Evolutionary conservation across 2,329 filamentous ascomycete genomes (phyloP), one percentile per base, ranked within the genome.

Genomic region (Aspergillus novofumigatus): DNA sequence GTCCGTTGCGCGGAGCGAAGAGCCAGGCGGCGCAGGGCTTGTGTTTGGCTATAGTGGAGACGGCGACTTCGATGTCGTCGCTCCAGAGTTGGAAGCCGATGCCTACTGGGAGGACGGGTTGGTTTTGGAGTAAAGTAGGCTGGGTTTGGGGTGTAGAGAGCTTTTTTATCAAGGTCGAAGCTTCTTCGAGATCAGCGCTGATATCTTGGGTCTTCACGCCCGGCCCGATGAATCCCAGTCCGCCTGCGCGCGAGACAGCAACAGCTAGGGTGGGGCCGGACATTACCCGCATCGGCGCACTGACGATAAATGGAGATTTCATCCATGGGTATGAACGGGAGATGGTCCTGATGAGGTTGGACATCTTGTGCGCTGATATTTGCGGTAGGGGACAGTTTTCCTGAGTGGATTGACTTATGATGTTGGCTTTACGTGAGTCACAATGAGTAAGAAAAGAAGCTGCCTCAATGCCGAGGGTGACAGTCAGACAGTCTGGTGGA

Each of bases 261-360:
- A 86, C 75, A 2, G 87, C 85, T 1, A 91, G 78, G 0, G 69
- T 80, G 58, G 71, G 82, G 65, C 74, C 81, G 60, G 80, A 76
- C 62, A 91, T 84, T 23, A 87, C 78, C 52, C 87, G 83, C 89
- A 92, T 91, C 0, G 89, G 89, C 2, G 86, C 89, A 54, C 80
- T 76, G 54, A 83, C 77, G 23, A 91, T 80, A 20, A 90, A 73
- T 1, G 86, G 86, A 2, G 70, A 65, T n/a, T 77, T 69, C 4
- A 78, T 80, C 85, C 86, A 89, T 62, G 86, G 83, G 65, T 86
- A 87, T 7, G 32, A 17, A 17, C 32, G 32, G 5, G 32, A 17
- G 14, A 38, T 38, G 32, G 14, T 38, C 0, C 14, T 38, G 5
- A 38, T 6, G 6, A 38, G 32, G 2, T 17, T 14, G 14, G 32